Conservation (phyloP, 495 filamentous ascomycete species). For the Penicillium tannophilum region DNA sequence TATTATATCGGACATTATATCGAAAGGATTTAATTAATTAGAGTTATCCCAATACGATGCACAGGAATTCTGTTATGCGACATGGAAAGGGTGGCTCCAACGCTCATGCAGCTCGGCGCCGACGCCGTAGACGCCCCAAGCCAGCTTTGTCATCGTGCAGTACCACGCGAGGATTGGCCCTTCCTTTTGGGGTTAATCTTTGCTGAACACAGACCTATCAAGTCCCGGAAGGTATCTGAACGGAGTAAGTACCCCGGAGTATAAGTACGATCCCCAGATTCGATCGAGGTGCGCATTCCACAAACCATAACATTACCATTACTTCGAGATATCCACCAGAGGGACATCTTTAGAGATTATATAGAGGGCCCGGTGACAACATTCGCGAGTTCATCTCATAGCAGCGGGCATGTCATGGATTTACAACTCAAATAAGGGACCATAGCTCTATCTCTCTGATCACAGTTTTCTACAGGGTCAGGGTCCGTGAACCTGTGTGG, state of each 20-base stretch:
- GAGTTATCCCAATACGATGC: not conserved
- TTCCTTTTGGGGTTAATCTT: not conserved
- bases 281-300: too few relatives aligned
- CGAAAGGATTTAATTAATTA: not conserved
- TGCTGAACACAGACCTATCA: not conserved
- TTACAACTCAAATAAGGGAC: not conserved
- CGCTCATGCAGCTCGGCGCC: conserved; percentile 6
- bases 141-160: not conserved
- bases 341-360: too few relatives aligned
- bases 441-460: not conserved
- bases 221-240: not conserved
- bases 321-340: too few relatives aligned
- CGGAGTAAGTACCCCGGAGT: too few relatives aligned
- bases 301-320: too few relatives aligned
- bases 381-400: too few relatives aligned
- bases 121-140: not conserved
- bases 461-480: too few relatives aligned
- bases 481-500: not conserved
- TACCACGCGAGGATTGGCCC: not conserved
- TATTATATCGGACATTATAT: not conserved
- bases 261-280: too few relatives aligned
- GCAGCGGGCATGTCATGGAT: not conserved
- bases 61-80: not conserved
- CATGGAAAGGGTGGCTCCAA: not conserved
- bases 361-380: too few relatives aligned